Evolutionary conservation across 2,329 filamentous ascomycete species (phyloP).

Genomic region (Sporothrix variecibatus): DNA sequence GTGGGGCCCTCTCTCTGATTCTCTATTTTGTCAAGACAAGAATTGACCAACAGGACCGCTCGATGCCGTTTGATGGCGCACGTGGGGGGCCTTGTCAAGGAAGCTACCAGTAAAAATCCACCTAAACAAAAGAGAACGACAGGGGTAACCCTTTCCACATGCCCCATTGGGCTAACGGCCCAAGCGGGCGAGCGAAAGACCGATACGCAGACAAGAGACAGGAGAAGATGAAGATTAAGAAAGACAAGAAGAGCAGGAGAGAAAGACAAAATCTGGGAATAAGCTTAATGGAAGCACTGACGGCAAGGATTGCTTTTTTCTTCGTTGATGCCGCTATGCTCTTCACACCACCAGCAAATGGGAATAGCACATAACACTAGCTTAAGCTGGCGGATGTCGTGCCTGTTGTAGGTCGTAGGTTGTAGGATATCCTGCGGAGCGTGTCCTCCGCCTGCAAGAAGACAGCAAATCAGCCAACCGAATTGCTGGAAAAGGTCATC

Average conservation of each 20-base stretch:
- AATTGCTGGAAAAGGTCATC: background rate
- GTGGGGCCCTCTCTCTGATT: background rate
- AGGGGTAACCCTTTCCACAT: constrained; percentile 15
- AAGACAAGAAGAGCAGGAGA: background rate
- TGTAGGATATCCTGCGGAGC: no score
- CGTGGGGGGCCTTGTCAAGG: background rate
- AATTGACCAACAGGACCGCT: background rate
- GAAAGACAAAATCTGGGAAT: background rate
- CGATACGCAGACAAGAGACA: constrained; percentile 1
- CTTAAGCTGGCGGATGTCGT: no score
- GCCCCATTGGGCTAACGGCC: background rate
- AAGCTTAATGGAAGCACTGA: background rate
- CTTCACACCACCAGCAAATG: no score
- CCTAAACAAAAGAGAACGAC: background rate
- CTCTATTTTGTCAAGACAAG: background rate
- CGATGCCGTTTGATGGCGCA: background rate
- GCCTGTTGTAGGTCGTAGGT: no score
- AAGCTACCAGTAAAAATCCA: background rate
- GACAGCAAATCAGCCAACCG: background rate
- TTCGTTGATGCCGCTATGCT: no score
- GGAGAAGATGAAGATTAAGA: background rate
- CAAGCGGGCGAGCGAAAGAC: background rate
- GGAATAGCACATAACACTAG: no score
- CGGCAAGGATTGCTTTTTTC: background rate
- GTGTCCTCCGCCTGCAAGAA: background rate